Conservation (phyloP, 768 basidiomycete genomes). For the Jaapia argillacea region DNA sequence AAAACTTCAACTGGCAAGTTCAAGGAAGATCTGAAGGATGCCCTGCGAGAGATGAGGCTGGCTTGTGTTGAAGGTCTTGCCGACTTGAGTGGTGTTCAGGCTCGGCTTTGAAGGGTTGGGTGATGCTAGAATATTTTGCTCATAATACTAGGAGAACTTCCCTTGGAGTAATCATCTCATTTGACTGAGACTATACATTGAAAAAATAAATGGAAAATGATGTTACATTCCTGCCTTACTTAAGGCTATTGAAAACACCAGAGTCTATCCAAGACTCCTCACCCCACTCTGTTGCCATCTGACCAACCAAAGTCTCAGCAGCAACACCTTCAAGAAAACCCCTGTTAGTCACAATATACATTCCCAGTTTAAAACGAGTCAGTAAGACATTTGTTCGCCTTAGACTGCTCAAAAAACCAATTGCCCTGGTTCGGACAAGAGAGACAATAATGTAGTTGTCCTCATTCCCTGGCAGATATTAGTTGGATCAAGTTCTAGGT, state of each 20-base stretch:
- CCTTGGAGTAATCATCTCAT: constrained; percentile 6
- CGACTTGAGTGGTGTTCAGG: no score
- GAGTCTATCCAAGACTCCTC: constrained; percentile 25
- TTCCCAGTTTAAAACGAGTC: constrained; percentile 65
- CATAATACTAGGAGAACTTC: constrained; percentile 12
- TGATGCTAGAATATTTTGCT: not conserved
- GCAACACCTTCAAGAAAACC: constrained; percentile 51
- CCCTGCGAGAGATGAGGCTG: constrained; percentile 59
- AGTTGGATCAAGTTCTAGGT: constrained; percentile 4
- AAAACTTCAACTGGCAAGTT: constrained; percentile 65
- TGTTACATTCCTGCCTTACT: not conserved
- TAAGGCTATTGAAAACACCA: constrained; percentile 16
- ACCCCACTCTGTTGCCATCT: constrained; percentile 23
- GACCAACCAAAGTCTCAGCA: constrained; percentile 33
- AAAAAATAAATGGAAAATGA: not conserved
- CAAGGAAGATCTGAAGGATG: constrained; percentile 47
- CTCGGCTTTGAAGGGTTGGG: no score
- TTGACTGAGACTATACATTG: constrained; percentile 6
- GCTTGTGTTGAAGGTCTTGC: no score
- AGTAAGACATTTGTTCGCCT: constrained; percentile 85
- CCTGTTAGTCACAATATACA: constrained; percentile 62
- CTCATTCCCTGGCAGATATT: constrained; percentile 58
- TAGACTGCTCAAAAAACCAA: constrained; percentile 59
- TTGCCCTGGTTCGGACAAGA: constrained; percentile 46
- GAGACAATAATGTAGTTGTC: constrained; percentile 71